A percentile compares a stretch with the other conserved stretches of the same genome.
These are phyloP conservation scores for Pisolithus orientalis DNA, from an alignment of 768 basidiomycete genomes.

Conservation along the genomic window DNA sequence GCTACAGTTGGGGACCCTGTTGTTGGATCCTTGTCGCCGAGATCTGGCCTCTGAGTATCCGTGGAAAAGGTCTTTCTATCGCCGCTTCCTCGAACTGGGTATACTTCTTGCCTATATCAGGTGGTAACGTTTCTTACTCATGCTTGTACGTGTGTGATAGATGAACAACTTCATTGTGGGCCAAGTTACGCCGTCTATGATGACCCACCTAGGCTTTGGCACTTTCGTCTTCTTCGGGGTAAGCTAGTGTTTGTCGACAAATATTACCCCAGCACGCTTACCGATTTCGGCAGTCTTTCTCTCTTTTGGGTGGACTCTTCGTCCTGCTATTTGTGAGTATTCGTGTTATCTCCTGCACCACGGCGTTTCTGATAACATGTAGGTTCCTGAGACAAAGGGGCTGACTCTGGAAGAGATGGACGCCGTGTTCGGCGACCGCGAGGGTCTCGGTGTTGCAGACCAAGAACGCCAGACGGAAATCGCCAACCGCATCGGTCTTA, in stretches of 20 bases:
- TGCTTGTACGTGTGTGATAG: slow-evolving; percentile 24
- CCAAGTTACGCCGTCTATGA: slow-evolving; percentile 66
- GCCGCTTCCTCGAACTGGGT: slow-evolving; percentile 75
- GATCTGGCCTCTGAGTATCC: slow-evolving; percentile 66
- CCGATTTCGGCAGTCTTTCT: slow-evolving; percentile 43
- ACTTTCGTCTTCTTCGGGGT: slow-evolving; percentile 78
- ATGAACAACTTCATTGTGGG: slow-evolving; percentile 67
- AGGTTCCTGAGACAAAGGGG: slow-evolving; percentile 72
- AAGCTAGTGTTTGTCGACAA: slow-evolving; percentile 12
- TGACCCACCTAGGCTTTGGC: slow-evolving; percentile 55
- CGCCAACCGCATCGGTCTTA: slow-evolving; percentile 58
- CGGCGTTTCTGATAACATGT: background rate
- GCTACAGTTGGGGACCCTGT: slow-evolving; percentile 77
- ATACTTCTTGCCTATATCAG: slow-evolving; percentile 9
- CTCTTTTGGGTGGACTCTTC: slow-evolving; percentile 61
- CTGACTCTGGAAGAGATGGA: slow-evolving; percentile 77
- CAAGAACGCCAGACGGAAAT: slow-evolving; percentile 43
- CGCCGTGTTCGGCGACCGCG: slow-evolving; percentile 58
- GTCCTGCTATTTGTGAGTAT: slow-evolving; percentile 54
- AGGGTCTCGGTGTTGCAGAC: slow-evolving; percentile 52
- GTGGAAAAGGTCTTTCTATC: slow-evolving; percentile 72
- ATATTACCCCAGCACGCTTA: background rate
- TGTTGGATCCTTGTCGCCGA: slow-evolving; percentile 76
- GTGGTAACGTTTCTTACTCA: background rate
- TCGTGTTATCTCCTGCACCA: background rate